Conservation (phyloP, 1,139 yeast genomes). For the Yamadazyma friedrichii region DNA sequence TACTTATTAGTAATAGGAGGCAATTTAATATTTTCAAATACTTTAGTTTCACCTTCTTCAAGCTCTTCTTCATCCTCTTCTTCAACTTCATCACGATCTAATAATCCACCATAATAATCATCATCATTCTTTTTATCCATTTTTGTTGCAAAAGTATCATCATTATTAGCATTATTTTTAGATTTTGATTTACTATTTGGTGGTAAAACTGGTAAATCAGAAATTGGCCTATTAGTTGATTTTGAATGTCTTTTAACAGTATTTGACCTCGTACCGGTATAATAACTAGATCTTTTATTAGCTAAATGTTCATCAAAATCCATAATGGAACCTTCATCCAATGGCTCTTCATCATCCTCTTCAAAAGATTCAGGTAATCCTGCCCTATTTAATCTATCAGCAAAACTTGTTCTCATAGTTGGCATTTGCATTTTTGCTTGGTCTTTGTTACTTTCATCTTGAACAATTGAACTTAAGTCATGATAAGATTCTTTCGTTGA, state of each 20-base stretch:
- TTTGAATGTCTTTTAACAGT: conserved; percentile 22
- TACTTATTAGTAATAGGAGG: conserved; percentile 28
- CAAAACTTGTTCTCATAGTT: conserved; percentile 42
- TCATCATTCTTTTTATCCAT: conserved; percentile 24
- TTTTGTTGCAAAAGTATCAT: conserved; percentile 40
- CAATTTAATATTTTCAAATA: conserved; percentile 45
- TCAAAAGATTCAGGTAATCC: conserved; percentile 30
- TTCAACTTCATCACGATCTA: conserved; percentile 17
- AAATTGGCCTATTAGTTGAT: conserved; percentile 26
- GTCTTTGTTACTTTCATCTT: conserved; percentile 33
- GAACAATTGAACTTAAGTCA: conserved; percentile 56
- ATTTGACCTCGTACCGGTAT: conserved; percentile 25
- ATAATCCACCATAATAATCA: conserved; percentile 20
- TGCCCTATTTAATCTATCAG: conserved; percentile 43
- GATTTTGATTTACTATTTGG: conserved; percentile 9
- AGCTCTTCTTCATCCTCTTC: conserved; percentile 19
- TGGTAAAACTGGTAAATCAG: conserved; percentile 37
- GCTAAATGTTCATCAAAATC: conserved; percentile 47
- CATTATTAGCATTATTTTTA: conserved; percentile 16
- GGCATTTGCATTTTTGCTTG: conserved; percentile 25
- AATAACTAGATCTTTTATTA: conserved; percentile 38
- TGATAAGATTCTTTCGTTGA: conserved; percentile 66
- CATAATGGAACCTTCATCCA: conserved; percentile 39
- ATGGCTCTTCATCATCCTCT: conserved; percentile 30
- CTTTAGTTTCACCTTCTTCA: conserved; percentile 22